A percentile compares a stretch with the other conserved stretches of the same genome.
Evolutionary conservation across 768 basidiomycete genomes (phyloP).

Genomic region (Auricularia heimuer): DNA sequence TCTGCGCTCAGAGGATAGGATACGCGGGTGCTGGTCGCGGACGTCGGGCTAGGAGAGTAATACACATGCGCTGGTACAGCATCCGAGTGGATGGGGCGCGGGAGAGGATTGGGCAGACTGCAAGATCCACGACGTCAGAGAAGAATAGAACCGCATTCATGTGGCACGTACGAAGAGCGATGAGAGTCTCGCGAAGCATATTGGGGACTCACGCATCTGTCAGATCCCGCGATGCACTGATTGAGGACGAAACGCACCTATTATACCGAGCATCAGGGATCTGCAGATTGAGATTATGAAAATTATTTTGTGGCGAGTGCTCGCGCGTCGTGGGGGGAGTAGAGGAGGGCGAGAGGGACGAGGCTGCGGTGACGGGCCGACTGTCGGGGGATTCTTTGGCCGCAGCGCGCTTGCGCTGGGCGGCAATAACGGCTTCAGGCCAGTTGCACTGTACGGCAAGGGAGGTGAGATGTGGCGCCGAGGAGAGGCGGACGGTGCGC

Average conservation of each 20-base stretch:
- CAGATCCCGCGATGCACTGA: background rate
- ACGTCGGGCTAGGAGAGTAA: background rate
- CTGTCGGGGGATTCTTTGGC: slow-evolving; percentile 30
- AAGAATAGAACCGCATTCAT: background rate
- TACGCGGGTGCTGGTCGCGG: background rate
- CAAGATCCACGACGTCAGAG: background rate
- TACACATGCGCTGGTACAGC: background rate
- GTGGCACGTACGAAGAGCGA: background rate
- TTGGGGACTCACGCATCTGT: background rate
- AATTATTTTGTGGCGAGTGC: slow-evolving; percentile 7
- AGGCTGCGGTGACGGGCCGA: slow-evolving; percentile 25
- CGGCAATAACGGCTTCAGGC: slow-evolving; percentile 65
- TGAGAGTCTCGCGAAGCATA: background rate
- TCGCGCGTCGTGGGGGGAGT: slow-evolving; percentile 5
- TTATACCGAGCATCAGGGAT: slow-evolving; percentile 1
- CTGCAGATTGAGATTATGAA: slow-evolving; percentile 1
- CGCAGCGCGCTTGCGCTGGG: slow-evolving; percentile 33
- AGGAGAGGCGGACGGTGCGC: slow-evolving; percentile 17
- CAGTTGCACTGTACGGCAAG: slow-evolving; percentile 53
- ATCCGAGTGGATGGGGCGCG: background rate
- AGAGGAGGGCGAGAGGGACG: slow-evolving; percentile 38
- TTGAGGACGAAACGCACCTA: background rate
- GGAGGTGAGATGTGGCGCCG: slow-evolving; percentile 9
- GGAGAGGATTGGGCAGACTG: background rate
- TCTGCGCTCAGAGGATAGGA: background rate